Evolutionary conservation across 2,329 filamentous ascomycete species (phyloP), one percentile per base, ranked within the genome.

Genomic region (Exophiala oligosperma): DNA sequence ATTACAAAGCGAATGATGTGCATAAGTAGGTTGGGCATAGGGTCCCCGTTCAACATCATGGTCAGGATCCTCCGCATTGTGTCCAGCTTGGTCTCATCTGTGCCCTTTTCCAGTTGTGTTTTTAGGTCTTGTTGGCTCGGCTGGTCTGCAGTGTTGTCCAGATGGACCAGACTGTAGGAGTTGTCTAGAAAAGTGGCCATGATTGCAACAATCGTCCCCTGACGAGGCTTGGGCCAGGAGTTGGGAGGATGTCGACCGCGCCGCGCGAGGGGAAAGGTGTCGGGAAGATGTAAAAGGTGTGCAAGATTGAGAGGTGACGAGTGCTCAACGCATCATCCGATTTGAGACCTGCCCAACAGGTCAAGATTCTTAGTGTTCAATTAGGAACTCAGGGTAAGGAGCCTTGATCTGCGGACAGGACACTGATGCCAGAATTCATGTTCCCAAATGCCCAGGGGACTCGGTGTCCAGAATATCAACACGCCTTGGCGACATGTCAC

Each of bases 1-100:
- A 99, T 99, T 69, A 99, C 92, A 74, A 99, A 99, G 74, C 94
- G 91, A 75, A 99, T 99, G 72, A 99, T 99, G 79, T 97, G 94
- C 94, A 99, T 99, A 68, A 99, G 86, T 21, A 99, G 83, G 67
- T 92, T 88, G 26, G 92, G 89, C 88, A 99, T 94, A 41, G 94
- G 88, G 72, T 99, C 93, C 67, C 94, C 94, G 74, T 97, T 97
- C 71, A 99, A 85, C 94, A 99, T 97, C 72, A 97, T 86, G 64
- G 91, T 96, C 37, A 68, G 59, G 74, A 99, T 92, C 79, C 87
- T 89, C 86, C 94, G 95, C 91, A 95, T 95, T 60, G 92, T 96
- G 67, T 96, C 92, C 74, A 93, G 82, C 81, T 97, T 97, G 71
- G 84, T 87, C 76, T 96, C 92, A 75, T 96, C 92, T 62, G 84